These are phyloP conservation scores for Candida multigemmis DNA, from an alignment of 805 yeast species.

Conservation along the genomic window DNA sequence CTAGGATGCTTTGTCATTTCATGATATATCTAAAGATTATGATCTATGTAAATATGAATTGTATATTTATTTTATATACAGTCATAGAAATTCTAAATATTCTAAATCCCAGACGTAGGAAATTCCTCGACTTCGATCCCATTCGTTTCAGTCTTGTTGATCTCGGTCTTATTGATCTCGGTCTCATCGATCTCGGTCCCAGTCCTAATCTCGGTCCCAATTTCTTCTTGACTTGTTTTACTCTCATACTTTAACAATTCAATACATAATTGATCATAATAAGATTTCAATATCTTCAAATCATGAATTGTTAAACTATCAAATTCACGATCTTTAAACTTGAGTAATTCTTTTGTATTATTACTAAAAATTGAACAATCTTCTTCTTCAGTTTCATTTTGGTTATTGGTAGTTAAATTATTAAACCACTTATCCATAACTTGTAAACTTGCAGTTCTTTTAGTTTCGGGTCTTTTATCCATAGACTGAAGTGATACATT, in stretches of 20 bases:
- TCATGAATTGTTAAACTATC: conserved; percentile 27
- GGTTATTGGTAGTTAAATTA: conserved; percentile 7
- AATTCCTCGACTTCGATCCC: neutral
- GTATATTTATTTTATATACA: too few relatives aligned
- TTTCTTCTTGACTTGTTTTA: conserved; percentile 6
- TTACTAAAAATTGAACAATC: conserved; percentile 13
- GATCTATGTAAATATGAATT: too few relatives aligned
- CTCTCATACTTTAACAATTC: conserved; percentile 8
- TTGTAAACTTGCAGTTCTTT: conserved; percentile 29
- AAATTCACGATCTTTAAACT: conserved; percentile 24
- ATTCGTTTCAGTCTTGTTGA: neutral
- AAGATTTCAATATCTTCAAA: conserved; percentile 19
- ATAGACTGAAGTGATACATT: conserved; percentile 4
- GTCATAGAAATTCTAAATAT: too few relatives aligned
- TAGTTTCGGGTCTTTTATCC: conserved; percentile 14
- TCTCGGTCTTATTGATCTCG: neutral
- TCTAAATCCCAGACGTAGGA: conserved; percentile 2
- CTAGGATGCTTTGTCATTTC: too few relatives aligned
- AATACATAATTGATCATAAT: conserved; percentile 29
- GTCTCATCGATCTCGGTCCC: neutral
- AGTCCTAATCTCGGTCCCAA: too few relatives aligned
- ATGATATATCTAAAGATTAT: too few relatives aligned
- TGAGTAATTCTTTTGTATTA: conserved; percentile 17
- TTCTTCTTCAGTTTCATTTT: conserved; percentile 7
- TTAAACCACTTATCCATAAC: conserved; percentile 36